Evolutionary conservation across 2,329 filamentous ascomycete genomes (phyloP).

Genomic region (Penicillium sp.): DNA sequence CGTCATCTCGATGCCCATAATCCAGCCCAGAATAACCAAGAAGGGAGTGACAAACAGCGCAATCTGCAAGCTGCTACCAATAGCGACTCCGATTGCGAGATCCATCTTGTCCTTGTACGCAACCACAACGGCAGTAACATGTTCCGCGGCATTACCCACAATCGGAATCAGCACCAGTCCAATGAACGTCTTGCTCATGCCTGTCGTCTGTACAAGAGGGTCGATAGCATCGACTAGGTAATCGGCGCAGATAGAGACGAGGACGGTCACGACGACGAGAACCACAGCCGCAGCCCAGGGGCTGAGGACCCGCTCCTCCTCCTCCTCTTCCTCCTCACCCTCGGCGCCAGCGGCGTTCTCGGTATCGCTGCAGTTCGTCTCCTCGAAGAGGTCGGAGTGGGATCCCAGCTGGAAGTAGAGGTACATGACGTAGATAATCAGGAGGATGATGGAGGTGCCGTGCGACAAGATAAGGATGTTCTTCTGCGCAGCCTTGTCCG

Average conservation of each 20-base stretch:
- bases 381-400: conserved; percentile 63
- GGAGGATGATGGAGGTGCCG: conserved; percentile 65
- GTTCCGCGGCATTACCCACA: conserved; percentile 70
- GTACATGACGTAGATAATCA: conserved; percentile 67
- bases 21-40: conserved; percentile 72
- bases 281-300: conserved; percentile 57
- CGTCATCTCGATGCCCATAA: conserved; percentile 63
- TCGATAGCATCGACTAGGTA: conserved; percentile 71
- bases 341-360: conserved; percentile 20
- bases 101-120: conserved; percentile 64
- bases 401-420: conserved; percentile 69
- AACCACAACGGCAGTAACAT: conserved; percentile 72
- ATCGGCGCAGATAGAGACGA: conserved; percentile 66
- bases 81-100: conserved; percentile 66
- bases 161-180: conserved; percentile 71
- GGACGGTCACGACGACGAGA: conserved; percentile 59
- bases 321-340: conserved; percentile 41
- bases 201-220: conserved; percentile 57
- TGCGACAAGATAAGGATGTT: conserved; percentile 65
- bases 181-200: conserved; percentile 72
- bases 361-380: conserved; percentile 37
- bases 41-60: conserved; percentile 72
- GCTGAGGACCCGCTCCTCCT: conserved; percentile 49
- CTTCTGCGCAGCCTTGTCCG: conserved; percentile 20
- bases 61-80: conserved; percentile 75